These are phyloP conservation scores for Leucocoprinus sp. DNA, from an alignment of 768 basidiomycete species.

Conservation along the genomic window DNA sequence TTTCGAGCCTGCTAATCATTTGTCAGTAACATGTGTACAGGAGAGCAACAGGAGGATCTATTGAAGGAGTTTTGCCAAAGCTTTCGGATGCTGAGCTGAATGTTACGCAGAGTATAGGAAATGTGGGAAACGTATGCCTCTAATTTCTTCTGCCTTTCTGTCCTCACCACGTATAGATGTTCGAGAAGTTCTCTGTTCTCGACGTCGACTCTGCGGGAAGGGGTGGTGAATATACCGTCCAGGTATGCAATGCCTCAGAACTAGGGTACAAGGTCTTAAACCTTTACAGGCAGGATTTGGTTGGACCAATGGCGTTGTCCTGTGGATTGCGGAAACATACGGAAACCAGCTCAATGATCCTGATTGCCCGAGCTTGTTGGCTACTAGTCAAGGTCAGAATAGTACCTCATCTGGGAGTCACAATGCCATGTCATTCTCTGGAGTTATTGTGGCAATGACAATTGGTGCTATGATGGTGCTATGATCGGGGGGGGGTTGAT, in stretches of 20 bases:
- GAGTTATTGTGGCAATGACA: neutral
- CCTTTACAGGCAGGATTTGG: conserved; percentile 61
- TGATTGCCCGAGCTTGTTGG: conserved; percentile 44
- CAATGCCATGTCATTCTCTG: neutral
- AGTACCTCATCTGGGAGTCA: neutral
- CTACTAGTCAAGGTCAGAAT: conserved; percentile 11
- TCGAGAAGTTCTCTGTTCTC: conserved; percentile 76
- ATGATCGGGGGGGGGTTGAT: conserved; percentile 18
- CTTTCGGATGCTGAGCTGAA: conserved; percentile 66
- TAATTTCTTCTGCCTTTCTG: neutral
- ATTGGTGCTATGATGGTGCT: neutral
- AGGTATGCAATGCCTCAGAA: conserved; percentile 30
- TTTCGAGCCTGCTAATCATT: neutral
- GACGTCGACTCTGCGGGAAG: conserved; percentile 73
- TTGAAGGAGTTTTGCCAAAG: conserved; percentile 58
- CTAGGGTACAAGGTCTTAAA: neutral
- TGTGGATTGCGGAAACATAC: conserved; percentile 68
- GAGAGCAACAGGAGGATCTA: conserved; percentile 84
- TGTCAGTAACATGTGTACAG: conserved; percentile 25
- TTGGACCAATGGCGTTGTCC: conserved; percentile 79
- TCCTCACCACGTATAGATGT: conserved; percentile 48
- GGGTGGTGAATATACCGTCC: conserved; percentile 86
- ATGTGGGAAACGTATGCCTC: conserved; percentile 65
- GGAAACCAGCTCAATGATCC: conserved; percentile 54
- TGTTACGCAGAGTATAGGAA: conserved; percentile 53